Evolutionary conservation across 179 eudicot species (phyloP).

Genomic region (Spergularia azorica): DNA sequence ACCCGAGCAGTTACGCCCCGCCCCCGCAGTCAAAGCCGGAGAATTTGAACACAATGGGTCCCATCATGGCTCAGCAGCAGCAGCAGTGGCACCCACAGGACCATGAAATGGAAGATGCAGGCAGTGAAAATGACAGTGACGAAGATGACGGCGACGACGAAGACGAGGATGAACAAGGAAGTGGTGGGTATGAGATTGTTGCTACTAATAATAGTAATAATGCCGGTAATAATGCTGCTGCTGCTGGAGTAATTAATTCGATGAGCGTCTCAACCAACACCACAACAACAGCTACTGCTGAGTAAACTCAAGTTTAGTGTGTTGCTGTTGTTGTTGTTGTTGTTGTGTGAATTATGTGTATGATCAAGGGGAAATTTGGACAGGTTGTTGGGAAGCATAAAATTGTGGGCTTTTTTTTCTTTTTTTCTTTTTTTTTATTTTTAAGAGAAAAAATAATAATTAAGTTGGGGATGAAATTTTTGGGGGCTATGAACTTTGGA

Average conservation of each 20-base stretch:
- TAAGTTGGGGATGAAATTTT: neutral
- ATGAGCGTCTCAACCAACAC: slow-evolving; percentile 25
- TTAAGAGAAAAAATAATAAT: too few relatives aligned
- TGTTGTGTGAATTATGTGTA: neutral
- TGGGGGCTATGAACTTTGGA: slow-evolving; percentile 29
- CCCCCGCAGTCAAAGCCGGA: neutral
- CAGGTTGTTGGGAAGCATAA: slow-evolving; percentile 33
- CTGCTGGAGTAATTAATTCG: slow-evolving; percentile 17
- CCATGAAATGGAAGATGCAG: slow-evolving; percentile 23
- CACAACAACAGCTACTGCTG: slow-evolving; percentile 34
- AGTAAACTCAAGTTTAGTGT: slow-evolving; percentile 5
- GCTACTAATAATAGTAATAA: slow-evolving; percentile 28
- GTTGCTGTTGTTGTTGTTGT: neutral
- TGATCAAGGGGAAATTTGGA: neutral
- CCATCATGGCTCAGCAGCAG: slow-evolving; percentile 37
- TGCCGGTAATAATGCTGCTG: slow-evolving; percentile 4
- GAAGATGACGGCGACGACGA: slow-evolving; percentile 27
- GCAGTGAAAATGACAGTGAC: slow-evolving; percentile 27
- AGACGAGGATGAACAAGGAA: slow-evolving; percentile 35
- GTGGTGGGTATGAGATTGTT: slow-evolving; percentile 37
- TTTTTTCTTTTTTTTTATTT: neutral
- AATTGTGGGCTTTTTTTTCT: neutral
- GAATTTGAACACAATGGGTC: slow-evolving; percentile 15
- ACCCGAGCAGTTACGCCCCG: neutral
- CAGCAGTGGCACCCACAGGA: slow-evolving; percentile 35